Conservation (phyloP, 495 filamentous ascomycete genomes). For the Lophium mytilinum region DNA sequence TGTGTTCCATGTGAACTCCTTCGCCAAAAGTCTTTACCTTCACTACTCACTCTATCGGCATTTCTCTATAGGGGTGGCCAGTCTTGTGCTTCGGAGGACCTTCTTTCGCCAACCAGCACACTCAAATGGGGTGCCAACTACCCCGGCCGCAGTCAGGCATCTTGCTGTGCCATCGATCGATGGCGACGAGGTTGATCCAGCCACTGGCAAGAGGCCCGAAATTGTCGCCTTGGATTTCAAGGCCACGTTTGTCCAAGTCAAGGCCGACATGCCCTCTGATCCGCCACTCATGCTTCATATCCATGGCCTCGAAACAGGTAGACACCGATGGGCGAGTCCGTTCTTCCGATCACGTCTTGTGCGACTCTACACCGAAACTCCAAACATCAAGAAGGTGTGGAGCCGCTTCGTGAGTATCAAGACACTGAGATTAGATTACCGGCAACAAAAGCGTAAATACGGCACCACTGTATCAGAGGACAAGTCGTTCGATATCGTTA, state of each 20-base stretch:
- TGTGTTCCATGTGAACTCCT: slow-evolving; percentile 76
- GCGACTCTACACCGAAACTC: slow-evolving; percentile 77
- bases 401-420: slow-evolving; percentile 78
- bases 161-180: slow-evolving; percentile 19
- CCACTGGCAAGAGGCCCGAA: slow-evolving; percentile 38
- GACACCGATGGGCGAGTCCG: slow-evolving; percentile 76
- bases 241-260: slow-evolving; percentile 72
- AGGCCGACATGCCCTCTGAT: slow-evolving; percentile 77
- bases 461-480: slow-evolving; percentile 57
- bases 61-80: slow-evolving; percentile 79
- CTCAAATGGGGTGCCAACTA: not conserved
- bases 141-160: slow-evolving; percentile 1
- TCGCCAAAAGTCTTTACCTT: slow-evolving; percentile 65
- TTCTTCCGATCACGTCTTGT: slow-evolving; percentile 67
- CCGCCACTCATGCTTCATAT: slow-evolving; percentile 86
- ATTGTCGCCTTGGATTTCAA: slow-evolving; percentile 75
- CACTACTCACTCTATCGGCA: slow-evolving; percentile 93
- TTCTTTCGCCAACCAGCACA: slow-evolving; percentile 37
- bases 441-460: slow-evolving; percentile 62
- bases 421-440: slow-evolving; percentile 66
- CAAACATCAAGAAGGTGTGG: slow-evolving; percentile 74
- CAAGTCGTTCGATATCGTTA: slow-evolving; percentile 71
- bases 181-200: slow-evolving; percentile 20
- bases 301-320: slow-evolving; percentile 68
- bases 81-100: slow-evolving; percentile 64